Evolutionary conservation across 306 rosid genomes (phyloP), one percentile per base, ranked within the genome.

Genomic region (Lithocarpus polystachyus): DNA sequence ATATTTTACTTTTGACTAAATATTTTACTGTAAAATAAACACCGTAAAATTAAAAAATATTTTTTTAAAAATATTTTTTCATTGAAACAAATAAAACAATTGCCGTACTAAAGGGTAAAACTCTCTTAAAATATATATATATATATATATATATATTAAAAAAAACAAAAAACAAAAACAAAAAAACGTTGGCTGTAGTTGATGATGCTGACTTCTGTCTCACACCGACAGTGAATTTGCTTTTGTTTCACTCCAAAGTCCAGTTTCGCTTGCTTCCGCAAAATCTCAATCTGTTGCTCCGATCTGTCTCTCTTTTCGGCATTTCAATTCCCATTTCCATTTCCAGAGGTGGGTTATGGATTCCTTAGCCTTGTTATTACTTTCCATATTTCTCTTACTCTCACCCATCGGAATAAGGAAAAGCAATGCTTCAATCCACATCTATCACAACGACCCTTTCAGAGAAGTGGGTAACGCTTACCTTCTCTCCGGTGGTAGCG

Each of bases 401-500:
- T 84, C 84, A 20, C 71, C 75, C 67, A 15, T 71, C 35, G 10
- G 79, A 28, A 52, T 86, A 61, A 33, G 6, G 26, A 80, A 84
- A 0, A 33, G 86, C 67, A 56, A 83, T 54, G 99, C 99, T 6
- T 95, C 99, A 24, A 89, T 92, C 54, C 99, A 95, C 81, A 54
- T 84, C 89, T 95, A 95, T 89, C 56, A 85, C 75, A 81, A 79
- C 26, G 86, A 91, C 55, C 24, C 82, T 37, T 95, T 95, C 87
- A 75, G 24, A 52, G 99, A 95, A 37, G 88, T 95, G 56, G 98
- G 98, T 78, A 95, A 91, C 78, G 84, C 97, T 67, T 89, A 83
- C 80, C 97, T 95, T 84, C 92, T 95, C 86, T 87, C 98, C 86
- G 98, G 97, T 68, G 99, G 99, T 71, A 95, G 99, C 80, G 99